Conservation (phyloP, 164 flowering plant genomes). For the Nelumbo lutea region DNA sequence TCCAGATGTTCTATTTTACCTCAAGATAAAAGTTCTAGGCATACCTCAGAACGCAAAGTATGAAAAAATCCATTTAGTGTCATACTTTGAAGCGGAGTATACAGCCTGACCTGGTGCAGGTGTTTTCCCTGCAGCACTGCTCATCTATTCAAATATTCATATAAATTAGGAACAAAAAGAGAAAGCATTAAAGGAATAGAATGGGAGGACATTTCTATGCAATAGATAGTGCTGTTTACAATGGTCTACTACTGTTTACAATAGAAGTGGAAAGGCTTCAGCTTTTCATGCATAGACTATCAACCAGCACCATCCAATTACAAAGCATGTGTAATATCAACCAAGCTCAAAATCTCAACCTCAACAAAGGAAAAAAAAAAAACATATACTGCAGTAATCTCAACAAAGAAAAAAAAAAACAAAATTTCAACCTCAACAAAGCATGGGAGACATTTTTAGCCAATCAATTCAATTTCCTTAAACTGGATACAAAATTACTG, state of each 20-base stretch:
- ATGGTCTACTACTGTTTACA: too few relatives aligned
- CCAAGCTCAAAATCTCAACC: too few relatives aligned
- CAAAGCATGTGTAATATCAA: neutral
- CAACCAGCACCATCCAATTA: neutral
- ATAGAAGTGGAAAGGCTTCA: neutral
- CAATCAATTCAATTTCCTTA: neutral
- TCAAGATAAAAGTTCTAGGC: neutral
- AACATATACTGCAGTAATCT: too few relatives aligned
- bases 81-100: constrained; percentile 91
- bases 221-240: neutral
- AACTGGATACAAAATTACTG: neutral
- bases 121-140: constrained; percentile 97
- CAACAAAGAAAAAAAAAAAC: too few relatives aligned
- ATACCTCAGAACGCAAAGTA: constrained; percentile 90
- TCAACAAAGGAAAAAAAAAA: too few relatives aligned
- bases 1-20: neutral
- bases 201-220: too few relatives aligned
- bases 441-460: neutral
- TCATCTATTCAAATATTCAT: constrained; percentile 57
- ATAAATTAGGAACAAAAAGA: constrained; percentile 3
- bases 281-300: neutral
- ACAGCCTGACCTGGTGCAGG: constrained; percentile 97
- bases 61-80: constrained; percentile 93
- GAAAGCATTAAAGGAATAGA: neutral
- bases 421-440: too few relatives aligned